phyloP scores from a whole-genome alignment of 78 protist genomes.

The Anaeramoeba flamelloides region DNA sequence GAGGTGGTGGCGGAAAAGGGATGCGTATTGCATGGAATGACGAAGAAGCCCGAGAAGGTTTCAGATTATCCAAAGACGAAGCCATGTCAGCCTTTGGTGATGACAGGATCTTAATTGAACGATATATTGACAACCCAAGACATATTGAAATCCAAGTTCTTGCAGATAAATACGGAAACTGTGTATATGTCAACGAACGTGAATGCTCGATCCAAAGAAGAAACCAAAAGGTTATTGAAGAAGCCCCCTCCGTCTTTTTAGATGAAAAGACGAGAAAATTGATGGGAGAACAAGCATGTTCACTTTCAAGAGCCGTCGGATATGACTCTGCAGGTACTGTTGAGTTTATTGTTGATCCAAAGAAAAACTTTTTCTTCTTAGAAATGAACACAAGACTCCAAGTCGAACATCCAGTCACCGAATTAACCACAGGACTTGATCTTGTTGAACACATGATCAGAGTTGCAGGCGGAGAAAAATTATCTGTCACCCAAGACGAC shows the following conservation, averaged over 20 bases:
- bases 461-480: constrained; percentile 53
- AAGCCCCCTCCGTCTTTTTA: constrained; percentile 22
- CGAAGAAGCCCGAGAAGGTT: constrained; percentile 49
- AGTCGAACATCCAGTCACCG: constrained; percentile 94
- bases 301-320: constrained; percentile 53
- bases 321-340: constrained; percentile 62
- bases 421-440: constrained; percentile 73
- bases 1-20: constrained; percentile 91
- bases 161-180: constrained; percentile 63
- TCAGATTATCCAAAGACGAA: constrained; percentile 11
- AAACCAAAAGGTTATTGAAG: constrained; percentile 75
- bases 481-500: constrained; percentile 47
- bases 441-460: constrained; percentile 79
- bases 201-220: constrained; percentile 89
- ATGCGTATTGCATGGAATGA: constrained; percentile 38
- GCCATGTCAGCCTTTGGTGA: constrained; percentile 55
- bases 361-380: constrained; percentile 63
- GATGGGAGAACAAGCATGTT: constrained; percentile 66
- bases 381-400: constrained; percentile 96
- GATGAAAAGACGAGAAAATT: constrained; percentile 39
- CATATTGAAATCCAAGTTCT: constrained; percentile 88
- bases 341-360: constrained; percentile 71
- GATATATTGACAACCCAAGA: constrained; percentile 71
- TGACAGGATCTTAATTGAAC: constrained; percentile 74
- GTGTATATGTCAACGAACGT: constrained; percentile 69